Conservation (phyloP, 2,329 filamentous ascomycete genomes). For the Claviceps sp. region DNA sequence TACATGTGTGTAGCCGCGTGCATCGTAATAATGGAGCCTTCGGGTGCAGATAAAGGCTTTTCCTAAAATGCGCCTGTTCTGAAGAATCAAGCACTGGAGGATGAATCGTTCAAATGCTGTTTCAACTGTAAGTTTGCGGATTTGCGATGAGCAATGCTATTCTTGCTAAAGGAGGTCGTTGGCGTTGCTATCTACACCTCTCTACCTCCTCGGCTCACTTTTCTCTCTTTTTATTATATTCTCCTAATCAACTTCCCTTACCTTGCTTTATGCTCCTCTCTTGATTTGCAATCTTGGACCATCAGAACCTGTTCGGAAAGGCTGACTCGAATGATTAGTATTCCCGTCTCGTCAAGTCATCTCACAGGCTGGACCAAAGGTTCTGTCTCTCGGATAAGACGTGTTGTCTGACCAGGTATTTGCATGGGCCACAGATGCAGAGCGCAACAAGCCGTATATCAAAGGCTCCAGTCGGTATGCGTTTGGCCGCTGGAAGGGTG, state of each 20-base stretch:
- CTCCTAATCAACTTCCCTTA: not conserved
- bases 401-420: conserved; percentile 43
- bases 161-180: not conserved
- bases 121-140: conserved; percentile 29
- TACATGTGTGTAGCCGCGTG: not conserved
- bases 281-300: no score
- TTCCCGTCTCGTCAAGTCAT: conserved; percentile 32
- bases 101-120: conserved; percentile 37
- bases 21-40: conserved; percentile 25
- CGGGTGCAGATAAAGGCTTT: conserved; percentile 38
- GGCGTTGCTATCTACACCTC: not conserved
- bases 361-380: conserved; percentile 26
- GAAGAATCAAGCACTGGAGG: conserved; percentile 43
- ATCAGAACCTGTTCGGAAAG: not conserved
- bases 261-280: not conserved
- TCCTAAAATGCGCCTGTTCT: conserved; percentile 40
- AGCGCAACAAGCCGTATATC: conserved; percentile 49
- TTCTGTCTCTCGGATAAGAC: conserved; percentile 34
- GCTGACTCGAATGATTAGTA: conserved; percentile 21
- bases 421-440: conserved; percentile 47
- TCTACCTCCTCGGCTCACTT: not conserved
- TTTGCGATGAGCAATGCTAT: not conserved
- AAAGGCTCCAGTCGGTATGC: conserved; percentile 42
- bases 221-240: not conserved
- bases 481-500: conserved; percentile 45